These are phyloP conservation scores for Castanea sativa DNA, from an alignment of 306 rosid species.

Conservation along the genomic window DNA sequence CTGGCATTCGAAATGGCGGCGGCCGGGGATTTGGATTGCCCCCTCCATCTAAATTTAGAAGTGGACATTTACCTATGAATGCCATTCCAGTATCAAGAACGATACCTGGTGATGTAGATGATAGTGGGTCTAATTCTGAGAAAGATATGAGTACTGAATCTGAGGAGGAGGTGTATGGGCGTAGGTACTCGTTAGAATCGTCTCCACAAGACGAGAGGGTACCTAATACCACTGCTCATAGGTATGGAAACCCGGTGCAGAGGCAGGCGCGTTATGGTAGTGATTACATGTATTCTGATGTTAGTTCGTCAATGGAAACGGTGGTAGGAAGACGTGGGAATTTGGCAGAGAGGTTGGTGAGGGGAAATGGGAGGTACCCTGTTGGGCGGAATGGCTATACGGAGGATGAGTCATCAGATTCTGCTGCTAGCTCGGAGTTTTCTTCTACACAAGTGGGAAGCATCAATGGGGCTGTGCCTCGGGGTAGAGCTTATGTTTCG, in stretches of 20 bases:
- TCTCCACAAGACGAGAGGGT: constrained; percentile 64
- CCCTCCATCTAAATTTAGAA: constrained; percentile 80
- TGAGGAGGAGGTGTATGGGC: constrained; percentile 67
- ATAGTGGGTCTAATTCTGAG: constrained; percentile 66
- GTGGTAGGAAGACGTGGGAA: constrained; percentile 42
- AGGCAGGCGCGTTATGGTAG: constrained; percentile 45
- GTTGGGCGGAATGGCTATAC: constrained; percentile 56
- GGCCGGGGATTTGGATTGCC: constrained; percentile 80
- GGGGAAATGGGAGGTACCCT: constrained; percentile 37
- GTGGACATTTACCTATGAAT: constrained; percentile 78
- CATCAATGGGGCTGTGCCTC: constrained; percentile 60
- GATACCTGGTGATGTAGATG: constrained; percentile 35
- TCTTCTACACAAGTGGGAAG: constrained; percentile 82
- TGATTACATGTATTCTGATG: constrained; percentile 74
- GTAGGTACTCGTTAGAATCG: constrained; percentile 77
- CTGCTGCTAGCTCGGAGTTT: constrained; percentile 86
- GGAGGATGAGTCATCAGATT: constrained; percentile 86
- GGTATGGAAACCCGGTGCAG: constrained; percentile 41
- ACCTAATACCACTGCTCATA: constrained; percentile 36
- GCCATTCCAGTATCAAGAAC: constrained; percentile 51
- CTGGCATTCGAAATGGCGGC: constrained; percentile 40
- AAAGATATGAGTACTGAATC: constrained; percentile 60
- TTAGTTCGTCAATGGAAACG: constrained; percentile 92
- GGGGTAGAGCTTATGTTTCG: constrained; percentile 53
- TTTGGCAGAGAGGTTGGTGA: constrained; percentile 31